Base-by-base conservation (phyloP, 2,329 filamentous ascomycete species). In the Orbilia ellipsospora region DNA sequence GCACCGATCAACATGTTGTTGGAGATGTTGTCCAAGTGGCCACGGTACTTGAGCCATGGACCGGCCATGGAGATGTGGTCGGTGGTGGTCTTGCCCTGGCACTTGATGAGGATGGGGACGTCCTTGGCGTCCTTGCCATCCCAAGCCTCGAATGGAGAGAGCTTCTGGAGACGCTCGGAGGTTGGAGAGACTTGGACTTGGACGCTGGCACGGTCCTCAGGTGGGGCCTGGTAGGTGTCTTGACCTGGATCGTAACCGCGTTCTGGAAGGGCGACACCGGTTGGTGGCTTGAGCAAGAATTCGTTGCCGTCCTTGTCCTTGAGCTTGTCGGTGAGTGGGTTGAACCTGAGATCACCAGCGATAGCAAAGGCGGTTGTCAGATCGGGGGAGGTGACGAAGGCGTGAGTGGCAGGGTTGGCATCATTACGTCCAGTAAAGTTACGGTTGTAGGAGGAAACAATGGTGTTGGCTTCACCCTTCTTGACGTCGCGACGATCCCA, bases 1-100 rank as follows among this genome's bases (percentile, higher is more conserved):
- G 95, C 95, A 86, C 94, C 94, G 80, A 98, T 97, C 83, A 98
- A 85, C 93, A 97, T 96, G 89, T 98, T 98, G 90, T 98, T 97
- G 83, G 94, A 97, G 86, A 98, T 97, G 89, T 98, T 98, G 89
- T 97, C 94, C 81, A 98, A 88, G 83, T 98, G 94, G 78, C 94
- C 94, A 88, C 94, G 93, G 89, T 97, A 98, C 88, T 97, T 97
- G 84, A 98, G 87, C 94, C 94, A 97, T 77, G 94, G 93, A 79
- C 94, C 93, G 79, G 93, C 94, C 92, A 96, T 96, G 77, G 93
- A 97, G 85, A 97, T 97, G 86, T 97, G 93, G 82, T 97, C 94
- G 78, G 94, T 97, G 78, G 94, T 97, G 79, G 93, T 97, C 90
- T 98, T 97, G 84, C 94, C 94, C 85, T 95, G 85, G 78, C 90